Evolutionary conservation across 768 basidiomycete genomes (phyloP).

Genomic region (Agrocybe chaxingu): DNA sequence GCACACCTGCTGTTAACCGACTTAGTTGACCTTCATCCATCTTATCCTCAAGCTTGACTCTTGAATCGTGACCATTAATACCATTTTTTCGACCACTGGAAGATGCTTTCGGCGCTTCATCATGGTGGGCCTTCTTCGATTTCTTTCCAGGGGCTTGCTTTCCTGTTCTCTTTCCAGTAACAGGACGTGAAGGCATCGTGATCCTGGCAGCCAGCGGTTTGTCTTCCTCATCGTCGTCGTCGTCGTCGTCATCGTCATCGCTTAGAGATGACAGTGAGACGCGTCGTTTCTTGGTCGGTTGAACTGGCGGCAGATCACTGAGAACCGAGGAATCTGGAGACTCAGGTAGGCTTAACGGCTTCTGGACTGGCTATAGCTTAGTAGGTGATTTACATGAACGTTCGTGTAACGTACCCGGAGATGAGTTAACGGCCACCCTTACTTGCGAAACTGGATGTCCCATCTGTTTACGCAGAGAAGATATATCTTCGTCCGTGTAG

Average conservation of each 20-base stretch:
- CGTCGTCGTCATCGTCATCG: slow-evolving; percentile 44
- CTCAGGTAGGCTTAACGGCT: slow-evolving; percentile 29
- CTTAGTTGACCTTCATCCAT: slow-evolving; percentile 77
- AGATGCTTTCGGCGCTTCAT: slow-evolving; percentile 27
- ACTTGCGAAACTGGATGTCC: slow-evolving; percentile 45
- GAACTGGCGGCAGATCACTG: slow-evolving; percentile 41
- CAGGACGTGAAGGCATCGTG: slow-evolving; percentile 20
- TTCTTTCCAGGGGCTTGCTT: slow-evolving; percentile 59
- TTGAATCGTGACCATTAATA: slow-evolving; percentile 41
- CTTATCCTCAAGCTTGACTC: slow-evolving; percentile 73
- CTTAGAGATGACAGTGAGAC: slow-evolving; percentile 53
- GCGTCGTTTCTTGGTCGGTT: slow-evolving; percentile 49
- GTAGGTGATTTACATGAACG: slow-evolving; percentile 3
- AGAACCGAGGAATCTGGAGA: slow-evolving; percentile 50
- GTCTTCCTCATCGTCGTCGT: slow-evolving; percentile 56
- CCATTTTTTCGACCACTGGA: slow-evolving; percentile 42
- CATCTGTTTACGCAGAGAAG: slow-evolving; percentile 72
- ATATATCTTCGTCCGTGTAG: slow-evolving; percentile 68
- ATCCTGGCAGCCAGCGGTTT: slow-evolving; percentile 53
- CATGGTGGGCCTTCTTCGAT: slow-evolving; percentile 51
- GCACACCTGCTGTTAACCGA: slow-evolving; percentile 76
- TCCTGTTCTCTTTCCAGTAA: slow-evolving; percentile 40
- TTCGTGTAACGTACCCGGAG: slow-evolving; percentile 43
- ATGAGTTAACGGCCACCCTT: slow-evolving; percentile 42
- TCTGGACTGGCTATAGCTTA: slow-evolving; percentile 23